phyloP scores from a whole-genome alignment of 2,329 filamentous ascomycete genomes.

The Phialophora macrospora region DNA sequence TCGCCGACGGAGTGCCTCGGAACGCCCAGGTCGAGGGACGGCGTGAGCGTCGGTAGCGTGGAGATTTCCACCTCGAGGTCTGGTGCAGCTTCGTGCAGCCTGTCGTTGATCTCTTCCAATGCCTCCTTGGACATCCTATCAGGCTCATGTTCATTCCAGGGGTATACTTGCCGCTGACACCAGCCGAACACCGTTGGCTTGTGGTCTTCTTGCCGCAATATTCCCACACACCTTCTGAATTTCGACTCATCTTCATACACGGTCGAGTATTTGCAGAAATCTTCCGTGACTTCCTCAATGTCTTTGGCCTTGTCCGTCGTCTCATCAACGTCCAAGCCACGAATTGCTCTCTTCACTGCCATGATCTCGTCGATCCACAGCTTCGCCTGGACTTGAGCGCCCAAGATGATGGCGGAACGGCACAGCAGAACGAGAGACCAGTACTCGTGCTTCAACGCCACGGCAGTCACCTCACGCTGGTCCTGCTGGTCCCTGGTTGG shows the following conservation, averaged over 20 bases:
- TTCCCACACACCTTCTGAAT: conserved; percentile 11
- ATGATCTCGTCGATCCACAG: conserved; percentile 29
- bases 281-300: conserved; percentile 42
- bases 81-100: conserved; percentile 68
- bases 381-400: conserved; percentile 28
- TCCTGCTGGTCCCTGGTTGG: conserved; percentile 44
- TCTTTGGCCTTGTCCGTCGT: conserved; percentile 4
- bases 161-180: conserved; percentile 62
- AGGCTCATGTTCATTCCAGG: conserved; percentile 67
- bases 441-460: conserved; percentile 32
- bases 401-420: conserved; percentile 28
- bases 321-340: conserved; percentile 1
- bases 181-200: conserved; percentile 41
- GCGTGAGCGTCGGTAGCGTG: conserved; percentile 72
- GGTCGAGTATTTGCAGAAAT: conserved; percentile 50
- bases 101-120: conserved; percentile 71
- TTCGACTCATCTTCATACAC: conserved; percentile 37
- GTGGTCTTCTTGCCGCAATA: conserved; percentile 8
- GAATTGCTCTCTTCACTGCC: conserved; percentile 10
- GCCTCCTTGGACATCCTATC: conserved; percentile 60
- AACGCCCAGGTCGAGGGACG: conserved; percentile 28
- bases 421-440: conserved; percentile 28
- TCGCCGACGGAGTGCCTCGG: conserved; percentile 6
- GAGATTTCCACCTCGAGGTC: conserved; percentile 81
- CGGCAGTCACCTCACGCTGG: conserved; percentile 43